Evolutionary conservation across 352 stramenopile genomes (phyloP).

Genomic region (Elongisporangium senticosum): DNA sequence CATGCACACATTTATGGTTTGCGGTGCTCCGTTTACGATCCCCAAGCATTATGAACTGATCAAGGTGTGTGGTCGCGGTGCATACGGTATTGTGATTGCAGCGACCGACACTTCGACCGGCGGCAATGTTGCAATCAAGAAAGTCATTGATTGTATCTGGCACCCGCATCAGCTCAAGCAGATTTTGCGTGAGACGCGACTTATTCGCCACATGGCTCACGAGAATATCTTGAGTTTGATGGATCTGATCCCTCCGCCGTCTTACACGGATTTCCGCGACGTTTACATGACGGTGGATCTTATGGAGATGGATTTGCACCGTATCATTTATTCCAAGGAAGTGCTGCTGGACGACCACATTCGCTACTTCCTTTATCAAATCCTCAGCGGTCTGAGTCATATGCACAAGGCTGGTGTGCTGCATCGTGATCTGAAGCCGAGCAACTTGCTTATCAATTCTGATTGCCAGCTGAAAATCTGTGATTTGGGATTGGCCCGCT

Average conservation of each 20-base stretch:
- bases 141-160: conserved; percentile 89
- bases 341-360: conserved; percentile 90
- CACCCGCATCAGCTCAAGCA: conserved; percentile 87
- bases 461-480: conserved; percentile 97
- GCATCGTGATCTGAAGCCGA: conserved; percentile 84
- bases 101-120: conserved; percentile 74
- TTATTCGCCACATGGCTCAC: conserved; percentile 84
- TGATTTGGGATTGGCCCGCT: conserved; percentile 92
- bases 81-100: conserved; percentile 88
- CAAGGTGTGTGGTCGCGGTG: conserved; percentile 83
- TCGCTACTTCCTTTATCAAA: conserved; percentile 92
- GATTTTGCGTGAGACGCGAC: conserved; percentile 76
- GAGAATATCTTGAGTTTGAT: conserved; percentile 83
- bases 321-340: conserved; percentile 92
- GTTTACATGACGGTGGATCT: conserved; percentile 90
- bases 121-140: conserved; percentile 89
- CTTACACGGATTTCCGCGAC: conserved; percentile 81
- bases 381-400: conserved; percentile 83
- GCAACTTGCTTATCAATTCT: conserved; percentile 86
- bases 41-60: conserved; percentile 84
- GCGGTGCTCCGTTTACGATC: conserved; percentile 83
- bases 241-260: conserved; percentile 79
- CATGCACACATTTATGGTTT: conserved; percentile 89
- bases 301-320: conserved; percentile 91
- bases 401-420: conserved; percentile 84